Base-by-base conservation (phyloP, 352 stramenopile species). In the Phytophthora ohioensis region DNA sequence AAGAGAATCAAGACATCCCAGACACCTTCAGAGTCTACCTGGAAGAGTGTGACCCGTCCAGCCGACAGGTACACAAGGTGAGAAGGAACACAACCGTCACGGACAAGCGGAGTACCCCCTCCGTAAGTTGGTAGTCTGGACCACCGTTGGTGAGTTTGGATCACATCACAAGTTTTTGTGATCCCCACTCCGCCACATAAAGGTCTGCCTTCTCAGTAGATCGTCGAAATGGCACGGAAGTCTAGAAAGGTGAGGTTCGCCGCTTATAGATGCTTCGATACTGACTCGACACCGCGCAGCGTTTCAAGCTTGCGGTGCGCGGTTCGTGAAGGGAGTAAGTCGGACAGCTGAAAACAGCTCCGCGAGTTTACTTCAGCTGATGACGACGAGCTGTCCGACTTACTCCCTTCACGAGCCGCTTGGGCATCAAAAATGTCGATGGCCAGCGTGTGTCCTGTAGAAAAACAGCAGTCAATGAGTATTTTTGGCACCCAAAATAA, bases 341-440 rank as follows among this genome's bases (percentile, higher is more conserved):
- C 43, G 2, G 21, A 15, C 2, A 65, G 15, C 45, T 21, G 17
- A 21, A 21, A 21, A 21, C 17, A 30, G 32, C 15, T 41, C 1
- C 45, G 46, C 3, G 35, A 57, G 45, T 56, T 57, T 38, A 49
- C 57, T 43, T 65, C 57, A 11, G 46, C 46, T 0, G 45, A 64
- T 12, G 32, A 57, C 38, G 57, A 65, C 3, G 57, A 65, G 9
- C 32, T 65, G 2, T n/a, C 21, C 2, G 43, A 65, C 17, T 51
- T 65, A 5, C 34, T 65, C 9, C 46, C 57, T 3, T 51, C 57
- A 17, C 57, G 43, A 5, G 3, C 45, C 4, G 45, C 7, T 64
- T 57, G 4, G 51, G 57, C 57, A 64, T 57, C 3, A 36, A 32
- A 47, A 64, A 57, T 11, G 57, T 64, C 9, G 57, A 57, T 17